phyloP scores from a whole-genome alignment of 192 early-diverging fungal genomes.

The Entomortierella beljakovae region DNA sequence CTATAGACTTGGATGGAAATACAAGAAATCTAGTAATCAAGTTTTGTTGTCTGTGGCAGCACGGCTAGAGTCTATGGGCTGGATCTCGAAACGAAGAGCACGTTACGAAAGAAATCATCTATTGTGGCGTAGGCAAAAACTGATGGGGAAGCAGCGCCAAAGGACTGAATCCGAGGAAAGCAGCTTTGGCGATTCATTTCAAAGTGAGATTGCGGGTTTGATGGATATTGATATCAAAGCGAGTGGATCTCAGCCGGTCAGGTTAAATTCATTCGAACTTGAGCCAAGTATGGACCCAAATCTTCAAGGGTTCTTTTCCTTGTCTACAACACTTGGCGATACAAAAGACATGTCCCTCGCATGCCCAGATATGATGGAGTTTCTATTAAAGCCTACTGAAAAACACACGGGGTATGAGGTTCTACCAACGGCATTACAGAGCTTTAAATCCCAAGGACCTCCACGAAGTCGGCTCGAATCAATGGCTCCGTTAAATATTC shows the following conservation, averaged over 20 bases:
- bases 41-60: conserved; percentile 8
- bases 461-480: background rate
- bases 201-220: background rate
- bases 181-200: background rate
- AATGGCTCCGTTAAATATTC: conserved; percentile 43
- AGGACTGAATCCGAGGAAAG: background rate
- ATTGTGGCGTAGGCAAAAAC: background rate
- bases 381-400: conserved; percentile 4
- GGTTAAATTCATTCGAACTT: background rate
- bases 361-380: conserved; percentile 27
- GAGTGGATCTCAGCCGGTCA: background rate
- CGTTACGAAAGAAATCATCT: background rate
- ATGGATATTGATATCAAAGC: background rate
- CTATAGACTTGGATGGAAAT: background rate
- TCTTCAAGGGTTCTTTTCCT: conserved; percentile 23
- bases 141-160: background rate
- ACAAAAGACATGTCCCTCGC: conserved; percentile 15
- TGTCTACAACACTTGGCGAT: conserved; percentile 10
- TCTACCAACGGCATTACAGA: too few relatives aligned
- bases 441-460: background rate
- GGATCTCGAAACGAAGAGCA: conserved; percentile 4
- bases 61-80: conserved; percentile 17
- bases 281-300: conserved; percentile 14
- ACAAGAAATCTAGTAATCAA: background rate
- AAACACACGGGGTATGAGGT: too few relatives aligned